Percentiles rank a stretch among this genome's conserved stretches.
phyloP scores from a whole-genome alignment of 2,329 filamentous ascomycete genomes.

The Erysiphe pulchra region DNA sequence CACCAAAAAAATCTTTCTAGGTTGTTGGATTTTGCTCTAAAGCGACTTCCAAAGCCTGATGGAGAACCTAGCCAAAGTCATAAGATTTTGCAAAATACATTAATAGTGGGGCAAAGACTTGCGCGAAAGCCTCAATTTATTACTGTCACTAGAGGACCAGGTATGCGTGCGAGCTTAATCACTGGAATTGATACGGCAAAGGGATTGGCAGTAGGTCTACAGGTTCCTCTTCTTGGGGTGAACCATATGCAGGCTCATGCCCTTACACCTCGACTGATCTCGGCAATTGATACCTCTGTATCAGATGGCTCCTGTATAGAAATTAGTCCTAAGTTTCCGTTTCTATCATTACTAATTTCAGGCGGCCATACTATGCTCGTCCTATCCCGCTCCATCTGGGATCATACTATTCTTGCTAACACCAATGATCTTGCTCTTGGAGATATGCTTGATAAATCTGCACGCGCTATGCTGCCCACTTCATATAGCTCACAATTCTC shows the following conservation, averaged over 20 bases:
- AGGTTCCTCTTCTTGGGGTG: conserved; percentile 57
- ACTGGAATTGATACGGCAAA: conserved; percentile 68
- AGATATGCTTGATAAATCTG: conserved; percentile 70
- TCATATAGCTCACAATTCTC: conserved; percentile 25
- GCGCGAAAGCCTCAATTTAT: conserved; percentile 44
- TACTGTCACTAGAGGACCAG: conserved; percentile 73
- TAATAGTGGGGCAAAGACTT: conserved; percentile 13
- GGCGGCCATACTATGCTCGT: conserved; percentile 82
- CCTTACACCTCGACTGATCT: conserved; percentile 56
- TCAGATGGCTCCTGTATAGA: not conserved
- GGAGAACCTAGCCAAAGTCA: conserved; percentile 5
- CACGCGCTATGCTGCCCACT: conserved; percentile 45
- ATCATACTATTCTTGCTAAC: conserved; percentile 48
- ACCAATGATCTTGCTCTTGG: conserved; percentile 70
- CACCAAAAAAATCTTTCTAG: conserved; percentile 46
- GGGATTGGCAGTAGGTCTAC: conserved; percentile 62
- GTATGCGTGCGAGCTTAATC: conserved; percentile 56
- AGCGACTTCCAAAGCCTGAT: conserved; percentile 17
- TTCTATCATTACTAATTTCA: conserved; percentile 68
- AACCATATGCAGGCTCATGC: conserved; percentile 98
- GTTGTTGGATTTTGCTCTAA: conserved; percentile 39
- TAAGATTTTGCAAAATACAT: conserved; percentile 5
- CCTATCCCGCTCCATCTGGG: conserved; percentile 37
- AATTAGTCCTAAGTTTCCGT: conserved; percentile 41
- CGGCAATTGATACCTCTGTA: conserved; percentile 22